A percentile compares a stretch with the other conserved stretches of the same genome.
Evolutionary conservation across 2,329 filamentous ascomycete genomes (phyloP).

Genomic region (Cladophialophora chaetospira): DNA sequence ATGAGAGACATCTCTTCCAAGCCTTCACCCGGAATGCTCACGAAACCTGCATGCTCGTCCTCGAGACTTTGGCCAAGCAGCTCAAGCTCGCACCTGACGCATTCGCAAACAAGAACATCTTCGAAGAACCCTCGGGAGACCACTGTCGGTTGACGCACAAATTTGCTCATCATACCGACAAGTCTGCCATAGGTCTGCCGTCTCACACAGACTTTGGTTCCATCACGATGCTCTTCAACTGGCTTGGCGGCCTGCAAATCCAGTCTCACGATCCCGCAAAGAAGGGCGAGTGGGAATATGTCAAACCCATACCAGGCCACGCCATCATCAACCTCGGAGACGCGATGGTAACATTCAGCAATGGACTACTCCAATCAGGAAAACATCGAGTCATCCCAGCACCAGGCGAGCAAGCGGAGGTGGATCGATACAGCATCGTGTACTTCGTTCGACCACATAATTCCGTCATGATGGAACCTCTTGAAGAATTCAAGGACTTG

Average conservation of each 20-base stretch:
- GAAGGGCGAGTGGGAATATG: conserved; percentile 48
- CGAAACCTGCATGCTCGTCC: conserved; percentile 28
- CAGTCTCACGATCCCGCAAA: conserved; percentile 38
- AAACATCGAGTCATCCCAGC: conserved; percentile 55
- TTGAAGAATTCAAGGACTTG: conserved; percentile 29
- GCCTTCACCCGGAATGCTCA: conserved; percentile 25
- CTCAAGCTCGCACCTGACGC: conserved; percentile 25
- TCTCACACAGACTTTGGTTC: conserved; percentile 40
- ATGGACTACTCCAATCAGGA: conserved; percentile 43
- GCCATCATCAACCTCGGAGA: conserved; percentile 39
- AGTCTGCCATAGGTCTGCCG: conserved; percentile 27
- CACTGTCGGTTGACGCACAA: conserved; percentile 50
- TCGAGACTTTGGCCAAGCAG: conserved; percentile 27
- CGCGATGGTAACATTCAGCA: conserved; percentile 48
- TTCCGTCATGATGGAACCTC: conserved; percentile 43
- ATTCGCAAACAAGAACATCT: conserved; percentile 30
- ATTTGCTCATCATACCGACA: conserved; percentile 30
- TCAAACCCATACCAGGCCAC: conserved; percentile 43
- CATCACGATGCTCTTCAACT: conserved; percentile 39
- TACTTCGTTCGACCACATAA: conserved; percentile 57
- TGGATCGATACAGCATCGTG: conserved; percentile 55
- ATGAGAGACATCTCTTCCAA: conserved; percentile 10
- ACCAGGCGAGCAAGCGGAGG: conserved; percentile 50
- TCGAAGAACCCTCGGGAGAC: conserved; percentile 46
- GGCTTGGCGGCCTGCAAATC: conserved; percentile 36